Evolutionary conservation across 768 basidiomycete species (phyloP).

Genomic region (Mrakia gelida): DNA sequence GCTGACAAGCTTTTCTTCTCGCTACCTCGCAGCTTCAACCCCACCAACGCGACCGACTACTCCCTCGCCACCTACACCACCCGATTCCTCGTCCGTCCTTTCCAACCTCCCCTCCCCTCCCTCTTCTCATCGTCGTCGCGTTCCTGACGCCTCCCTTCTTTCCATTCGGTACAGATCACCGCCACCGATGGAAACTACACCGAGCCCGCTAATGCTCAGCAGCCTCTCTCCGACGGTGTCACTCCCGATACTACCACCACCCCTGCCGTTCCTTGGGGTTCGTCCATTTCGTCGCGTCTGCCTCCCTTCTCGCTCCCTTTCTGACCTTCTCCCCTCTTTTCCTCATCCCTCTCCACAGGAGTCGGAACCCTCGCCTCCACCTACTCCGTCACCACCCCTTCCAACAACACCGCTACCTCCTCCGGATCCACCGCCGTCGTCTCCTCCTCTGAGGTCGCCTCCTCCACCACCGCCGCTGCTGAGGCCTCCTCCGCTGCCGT

Average conservation of each 20-base stretch:
- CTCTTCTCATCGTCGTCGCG: not conserved
- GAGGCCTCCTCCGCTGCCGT: constrained; percentile 9
- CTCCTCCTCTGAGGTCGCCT: constrained; percentile 2
- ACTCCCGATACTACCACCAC: not conserved
- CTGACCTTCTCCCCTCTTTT: not conserved
- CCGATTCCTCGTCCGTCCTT: constrained; percentile 22
- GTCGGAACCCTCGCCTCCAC: constrained; percentile 10
- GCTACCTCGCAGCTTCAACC: constrained; percentile 15
- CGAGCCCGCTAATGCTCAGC: constrained; percentile 24
- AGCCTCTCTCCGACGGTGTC: constrained; percentile 12
- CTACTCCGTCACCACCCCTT: not conserved
- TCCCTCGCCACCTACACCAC: constrained; percentile 24
- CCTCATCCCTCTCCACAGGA: not conserved
- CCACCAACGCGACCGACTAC: constrained; percentile 22
- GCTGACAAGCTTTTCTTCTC: not conserved
- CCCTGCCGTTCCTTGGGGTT: constrained; percentile 27
- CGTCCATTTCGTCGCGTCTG: not conserved
- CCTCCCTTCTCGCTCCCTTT: not conserved
- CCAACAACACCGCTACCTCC: constrained; percentile 11
- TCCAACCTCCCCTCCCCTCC: not conserved
- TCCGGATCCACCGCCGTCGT: not conserved
- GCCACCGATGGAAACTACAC: constrained; percentile 21
- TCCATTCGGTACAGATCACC: constrained; percentile 19
- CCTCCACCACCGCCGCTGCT: constrained; percentile 14
- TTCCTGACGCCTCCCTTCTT: not conserved